Conservation (phyloP, 176 grass and related monocot species). For the Oryza officinalis region DNA sequence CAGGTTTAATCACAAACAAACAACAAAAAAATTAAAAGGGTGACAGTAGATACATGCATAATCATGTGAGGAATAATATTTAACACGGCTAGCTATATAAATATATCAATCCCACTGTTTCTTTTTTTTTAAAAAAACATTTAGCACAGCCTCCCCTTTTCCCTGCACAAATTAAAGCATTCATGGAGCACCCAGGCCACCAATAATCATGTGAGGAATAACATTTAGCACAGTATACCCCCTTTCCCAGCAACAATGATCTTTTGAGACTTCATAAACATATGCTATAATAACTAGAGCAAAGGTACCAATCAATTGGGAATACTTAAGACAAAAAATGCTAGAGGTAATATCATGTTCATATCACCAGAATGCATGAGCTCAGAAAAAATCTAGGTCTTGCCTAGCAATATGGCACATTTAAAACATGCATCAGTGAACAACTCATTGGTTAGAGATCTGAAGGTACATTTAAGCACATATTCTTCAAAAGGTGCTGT, state of each 20-base stretch:
- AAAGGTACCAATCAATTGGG: not conserved
- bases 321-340: not conserved
- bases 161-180: not conserved
- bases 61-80: not conserved
- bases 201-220: constrained; percentile 3
- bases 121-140: too few relatives aligned
- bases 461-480: not conserved
- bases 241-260: not conserved
- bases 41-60: not conserved
- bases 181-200: not conserved
- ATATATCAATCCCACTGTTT: too few relatives aligned
- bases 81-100: not conserved
- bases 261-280: not conserved
- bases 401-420: not conserved
- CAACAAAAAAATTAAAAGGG: not conserved
- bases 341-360: not conserved
- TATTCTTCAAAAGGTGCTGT: not conserved
- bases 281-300: not conserved
- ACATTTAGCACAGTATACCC: not conserved
- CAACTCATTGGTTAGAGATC: not conserved
- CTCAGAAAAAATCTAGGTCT: not conserved
- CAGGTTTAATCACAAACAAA: constrained; percentile 26
- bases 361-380: too few relatives aligned
- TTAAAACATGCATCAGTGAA: not conserved
- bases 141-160: not conserved